phyloP scores from a whole-genome alignment of 345 rosid genomes.

The Acer saccharum region DNA sequence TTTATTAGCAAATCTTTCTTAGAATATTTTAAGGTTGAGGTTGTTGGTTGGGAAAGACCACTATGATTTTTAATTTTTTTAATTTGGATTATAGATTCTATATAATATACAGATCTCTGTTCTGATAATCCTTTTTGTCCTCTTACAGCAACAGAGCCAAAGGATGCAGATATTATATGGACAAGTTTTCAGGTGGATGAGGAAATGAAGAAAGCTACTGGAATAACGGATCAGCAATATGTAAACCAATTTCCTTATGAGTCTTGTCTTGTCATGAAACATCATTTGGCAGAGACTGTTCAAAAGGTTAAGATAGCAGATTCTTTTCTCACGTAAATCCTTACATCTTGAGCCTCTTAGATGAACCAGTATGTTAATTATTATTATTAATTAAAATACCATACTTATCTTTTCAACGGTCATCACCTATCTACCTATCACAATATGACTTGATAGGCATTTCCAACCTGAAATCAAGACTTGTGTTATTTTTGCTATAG shows the following conservation, averaged over 20 bases:
- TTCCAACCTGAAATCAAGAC: not conserved
- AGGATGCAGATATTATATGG: slow-evolving; percentile 93
- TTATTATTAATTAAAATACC: not conserved
- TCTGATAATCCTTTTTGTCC: slow-evolving; percentile 10
- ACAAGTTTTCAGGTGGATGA: slow-evolving; percentile 87
- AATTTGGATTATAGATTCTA: not conserved
- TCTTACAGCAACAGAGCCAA: slow-evolving; percentile 67
- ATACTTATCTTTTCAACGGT: not conserved
- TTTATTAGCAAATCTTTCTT: not conserved
- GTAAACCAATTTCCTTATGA: slow-evolving; percentile 92
- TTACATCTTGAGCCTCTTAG: slow-evolving; percentile 5
- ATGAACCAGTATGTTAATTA: not conserved
- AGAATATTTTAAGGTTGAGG: not conserved
- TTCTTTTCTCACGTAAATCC: not conserved
- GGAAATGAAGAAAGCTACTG: slow-evolving; percentile 67
- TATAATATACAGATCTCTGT: not conserved
- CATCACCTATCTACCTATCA: not conserved
- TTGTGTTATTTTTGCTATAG: not conserved
- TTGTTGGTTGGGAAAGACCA: not conserved
- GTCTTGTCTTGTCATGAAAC: slow-evolving; percentile 97
- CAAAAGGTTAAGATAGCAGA: slow-evolving; percentile 55
- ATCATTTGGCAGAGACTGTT: slow-evolving; percentile 93
- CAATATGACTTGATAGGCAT: not conserved
- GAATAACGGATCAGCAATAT: slow-evolving; percentile 74
- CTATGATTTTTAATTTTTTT: not conserved